A percentile compares a stretch with the other conserved stretches of the same genome.
phyloP scores from a whole-genome alignment of 2,329 filamentous ascomycete genomes.

The Coleophoma crateriformis region DNA sequence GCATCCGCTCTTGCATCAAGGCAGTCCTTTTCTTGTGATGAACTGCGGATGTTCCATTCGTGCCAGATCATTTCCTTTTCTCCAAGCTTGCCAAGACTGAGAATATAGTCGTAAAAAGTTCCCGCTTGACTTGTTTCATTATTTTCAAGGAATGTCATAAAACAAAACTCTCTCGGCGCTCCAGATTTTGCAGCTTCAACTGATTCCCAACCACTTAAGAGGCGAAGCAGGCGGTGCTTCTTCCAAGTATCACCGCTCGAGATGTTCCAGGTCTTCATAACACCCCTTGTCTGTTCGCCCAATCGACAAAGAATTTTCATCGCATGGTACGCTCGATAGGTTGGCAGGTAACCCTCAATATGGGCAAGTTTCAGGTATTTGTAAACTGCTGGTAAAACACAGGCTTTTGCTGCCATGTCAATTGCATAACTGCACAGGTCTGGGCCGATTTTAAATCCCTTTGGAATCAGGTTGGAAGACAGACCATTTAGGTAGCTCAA shows the following conservation, averaged over 20 bases:
- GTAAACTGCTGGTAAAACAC: constrained; percentile 6
- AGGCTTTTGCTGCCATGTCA: constrained; percentile 10
- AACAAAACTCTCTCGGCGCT: neutral
- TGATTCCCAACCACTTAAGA: constrained; percentile 5
- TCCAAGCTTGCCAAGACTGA: neutral
- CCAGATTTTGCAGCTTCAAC: neutral
- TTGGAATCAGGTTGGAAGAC: constrained; percentile 7
- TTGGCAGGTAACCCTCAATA: neutral
- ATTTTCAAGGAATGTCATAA: neutral
- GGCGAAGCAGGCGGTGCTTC: neutral
- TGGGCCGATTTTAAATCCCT: constrained; percentile 4
- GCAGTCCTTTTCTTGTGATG: no score
- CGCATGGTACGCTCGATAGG: neutral
- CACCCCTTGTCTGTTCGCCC: no score
- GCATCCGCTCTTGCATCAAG: no score
- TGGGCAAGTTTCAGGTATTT: constrained; percentile 10
- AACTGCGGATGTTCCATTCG: neutral
- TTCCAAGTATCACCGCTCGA: neutral
- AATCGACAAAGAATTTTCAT: neutral
- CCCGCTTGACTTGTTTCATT: neutral
- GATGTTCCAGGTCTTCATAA: neutral
- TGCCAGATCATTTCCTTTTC: neutral
- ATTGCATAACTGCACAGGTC: constrained; percentile 9
- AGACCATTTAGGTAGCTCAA: constrained; percentile 12
- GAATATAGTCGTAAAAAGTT: neutral